Conservation (phyloP, 2,329 filamentous ascomycete genomes). For the Pezicula carpinea region DNA sequence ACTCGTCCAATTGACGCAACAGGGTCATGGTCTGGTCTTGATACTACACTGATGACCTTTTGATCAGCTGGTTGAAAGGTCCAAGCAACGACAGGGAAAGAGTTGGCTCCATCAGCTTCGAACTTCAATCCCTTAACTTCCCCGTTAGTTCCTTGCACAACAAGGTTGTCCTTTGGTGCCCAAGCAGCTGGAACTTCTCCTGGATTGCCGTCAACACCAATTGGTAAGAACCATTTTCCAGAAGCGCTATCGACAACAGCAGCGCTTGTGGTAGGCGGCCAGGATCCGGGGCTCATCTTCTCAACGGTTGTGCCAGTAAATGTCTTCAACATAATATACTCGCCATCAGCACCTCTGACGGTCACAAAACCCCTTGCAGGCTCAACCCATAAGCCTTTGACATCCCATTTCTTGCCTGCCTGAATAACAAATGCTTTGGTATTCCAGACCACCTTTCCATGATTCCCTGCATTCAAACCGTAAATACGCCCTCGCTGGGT, state of each 20-base stretch:
- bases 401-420: constrained; percentile 54
- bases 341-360: constrained; percentile 43
- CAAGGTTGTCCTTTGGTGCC: constrained; percentile 48
- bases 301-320: constrained; percentile 47
- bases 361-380: constrained; percentile 44
- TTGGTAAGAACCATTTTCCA: constrained; percentile 49
- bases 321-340: constrained; percentile 52
- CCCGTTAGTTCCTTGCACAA: constrained; percentile 45
- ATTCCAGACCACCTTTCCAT: constrained; percentile 74
- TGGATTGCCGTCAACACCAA: constrained; percentile 46
- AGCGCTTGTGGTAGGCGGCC: constrained; percentile 39
- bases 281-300: constrained; percentile 34
- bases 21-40: constrained; percentile 71
- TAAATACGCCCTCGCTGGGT: constrained; percentile 76
- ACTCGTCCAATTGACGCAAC: constrained; percentile 94
- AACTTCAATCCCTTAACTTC: constrained; percentile 53
- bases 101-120: constrained; percentile 35
- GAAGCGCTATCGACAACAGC: constrained; percentile 47
- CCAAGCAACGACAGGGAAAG: constrained; percentile 58
- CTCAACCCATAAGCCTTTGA: constrained; percentile 62
- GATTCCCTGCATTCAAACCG: constrained; percentile 70
- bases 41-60: constrained; percentile 62
- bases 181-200: constrained; percentile 40
- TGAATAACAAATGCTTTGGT: constrained; percentile 56
- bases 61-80: constrained; percentile 67